Conservation (phyloP, 2,329 filamentous ascomycete genomes). For the Dactylellina haptotyla region DNA sequence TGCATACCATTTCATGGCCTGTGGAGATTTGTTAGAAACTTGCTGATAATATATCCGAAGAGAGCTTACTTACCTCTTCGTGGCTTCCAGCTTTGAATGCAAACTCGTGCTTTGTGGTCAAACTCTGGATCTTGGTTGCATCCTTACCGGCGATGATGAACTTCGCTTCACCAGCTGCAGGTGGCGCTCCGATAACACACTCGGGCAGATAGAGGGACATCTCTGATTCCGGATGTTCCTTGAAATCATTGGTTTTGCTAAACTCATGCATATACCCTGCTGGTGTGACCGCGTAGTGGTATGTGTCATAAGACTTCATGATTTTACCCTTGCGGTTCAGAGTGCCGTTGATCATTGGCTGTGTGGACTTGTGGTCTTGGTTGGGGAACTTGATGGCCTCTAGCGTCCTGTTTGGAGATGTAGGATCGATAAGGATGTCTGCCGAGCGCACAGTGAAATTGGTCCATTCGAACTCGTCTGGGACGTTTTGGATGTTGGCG, state of each 20-base stretch:
- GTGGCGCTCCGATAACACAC: constrained; percentile 75
- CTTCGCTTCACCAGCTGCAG: constrained; percentile 72
- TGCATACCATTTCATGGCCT: constrained; percentile 56
- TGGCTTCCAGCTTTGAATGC: constrained; percentile 56
- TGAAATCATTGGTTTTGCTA: constrained; percentile 77
- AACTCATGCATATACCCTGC: constrained; percentile 94
- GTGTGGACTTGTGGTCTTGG: constrained; percentile 81
- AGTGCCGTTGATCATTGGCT: constrained; percentile 84
- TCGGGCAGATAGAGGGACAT: constrained; percentile 92
- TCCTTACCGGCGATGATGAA: constrained; percentile 98
- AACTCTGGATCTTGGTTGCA: constrained; percentile 71
- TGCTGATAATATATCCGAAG: too few relatives aligned
- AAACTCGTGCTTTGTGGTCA: constrained; percentile 57
- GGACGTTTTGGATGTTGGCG: constrained; percentile 77
- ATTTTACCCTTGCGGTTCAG: constrained; percentile 80
- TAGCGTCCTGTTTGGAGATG: constrained; percentile 76
- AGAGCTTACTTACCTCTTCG: constrained; percentile 46
- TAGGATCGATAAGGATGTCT: constrained; percentile 79
- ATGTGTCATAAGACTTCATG: constrained; percentile 76
- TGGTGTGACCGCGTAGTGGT: constrained; percentile 90
- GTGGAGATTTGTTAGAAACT: too few relatives aligned
- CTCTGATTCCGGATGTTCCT: constrained; percentile 81
- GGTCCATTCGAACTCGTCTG: constrained; percentile 89
- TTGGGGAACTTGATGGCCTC: constrained; percentile 85
- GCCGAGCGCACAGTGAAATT: constrained; percentile 79